phyloP scores from a whole-genome alignment of 73 alveolate species.

The Uronychia setigera region DNA sequence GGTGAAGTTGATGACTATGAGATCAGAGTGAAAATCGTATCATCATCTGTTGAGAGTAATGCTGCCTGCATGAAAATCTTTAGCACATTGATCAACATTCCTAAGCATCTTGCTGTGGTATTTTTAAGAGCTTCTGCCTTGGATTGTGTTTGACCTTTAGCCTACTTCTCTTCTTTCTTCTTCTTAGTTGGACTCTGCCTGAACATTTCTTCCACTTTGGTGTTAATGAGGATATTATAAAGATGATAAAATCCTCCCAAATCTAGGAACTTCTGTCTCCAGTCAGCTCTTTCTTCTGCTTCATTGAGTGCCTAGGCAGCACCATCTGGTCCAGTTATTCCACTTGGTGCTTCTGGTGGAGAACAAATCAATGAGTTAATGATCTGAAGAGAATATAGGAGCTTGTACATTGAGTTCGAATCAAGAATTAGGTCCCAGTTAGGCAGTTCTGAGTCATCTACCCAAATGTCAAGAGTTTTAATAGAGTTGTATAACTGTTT shows the following conservation, averaged over 20 bases:
- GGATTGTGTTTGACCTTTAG: neutral
- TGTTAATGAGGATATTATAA: slow-evolving; percentile 31
- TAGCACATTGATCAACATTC: slow-evolving; percentile 30
- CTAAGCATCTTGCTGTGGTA: slow-evolving; percentile 41
- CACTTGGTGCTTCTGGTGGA: slow-evolving; percentile 3
- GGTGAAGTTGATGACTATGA: slow-evolving; percentile 66
- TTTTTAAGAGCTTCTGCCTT: slow-evolving; percentile 3
- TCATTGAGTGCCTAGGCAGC: slow-evolving; percentile 43
- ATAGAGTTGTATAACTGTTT: slow-evolving; percentile 34
- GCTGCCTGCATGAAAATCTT: slow-evolving; percentile 67
- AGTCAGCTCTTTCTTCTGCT: slow-evolving; percentile 63
- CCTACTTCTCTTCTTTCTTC: slow-evolving; percentile 19
- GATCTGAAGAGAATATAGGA: slow-evolving; percentile 68
- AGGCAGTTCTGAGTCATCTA: slow-evolving; percentile 10
- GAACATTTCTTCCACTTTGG: slow-evolving; percentile 30
- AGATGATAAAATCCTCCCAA: slow-evolving; percentile 71
- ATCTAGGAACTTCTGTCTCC: slow-evolving; percentile 65
- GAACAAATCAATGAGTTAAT: slow-evolving; percentile 55
- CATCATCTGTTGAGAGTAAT: slow-evolving; percentile 54
- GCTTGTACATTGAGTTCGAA: slow-evolving; percentile 51
- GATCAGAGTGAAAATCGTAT: slow-evolving; percentile 40
- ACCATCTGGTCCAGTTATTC: slow-evolving; percentile 1
- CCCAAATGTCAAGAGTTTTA: slow-evolving; percentile 28
- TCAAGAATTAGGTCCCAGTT: slow-evolving; percentile 61
- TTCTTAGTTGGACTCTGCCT: slow-evolving; percentile 8